Conservation (phyloP, 257 asterid species). For the Ilex asprella region DNA sequence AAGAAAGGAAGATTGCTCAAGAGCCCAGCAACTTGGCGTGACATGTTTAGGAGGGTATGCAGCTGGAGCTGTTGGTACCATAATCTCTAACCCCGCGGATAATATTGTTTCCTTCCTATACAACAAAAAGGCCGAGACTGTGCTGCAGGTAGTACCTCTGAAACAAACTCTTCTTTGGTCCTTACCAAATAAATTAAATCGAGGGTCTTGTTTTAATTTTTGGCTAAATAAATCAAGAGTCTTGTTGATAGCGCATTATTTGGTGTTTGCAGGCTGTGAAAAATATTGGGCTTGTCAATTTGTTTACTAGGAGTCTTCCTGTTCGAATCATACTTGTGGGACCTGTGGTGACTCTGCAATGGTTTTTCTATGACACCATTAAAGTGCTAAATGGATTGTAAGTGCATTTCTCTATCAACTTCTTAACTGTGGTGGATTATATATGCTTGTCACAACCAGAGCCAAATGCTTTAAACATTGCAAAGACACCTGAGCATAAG, state of each 20-base stretch:
- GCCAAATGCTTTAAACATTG: not conserved
- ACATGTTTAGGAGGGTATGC: slow-evolving; percentile 68
- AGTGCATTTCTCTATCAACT: slow-evolving; percentile 20
- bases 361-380: slow-evolving; percentile 74
- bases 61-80: slow-evolving; percentile 62
- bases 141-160: slow-evolving; percentile 33
- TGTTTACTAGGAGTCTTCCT: slow-evolving; percentile 68
- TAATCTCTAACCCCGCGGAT: slow-evolving; percentile 71
- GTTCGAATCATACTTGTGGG: slow-evolving; percentile 61
- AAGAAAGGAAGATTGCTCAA: slow-evolving; percentile 63
- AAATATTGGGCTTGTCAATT: slow-evolving; percentile 47
- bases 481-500: too few species aligned
- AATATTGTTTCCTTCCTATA: slow-evolving; percentile 59
- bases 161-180: not conserved
- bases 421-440: slow-evolving; percentile 1
- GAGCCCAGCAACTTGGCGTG: slow-evolving; percentile 48
- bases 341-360: slow-evolving; percentile 60
- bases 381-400: slow-evolving; percentile 58
- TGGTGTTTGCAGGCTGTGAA: slow-evolving; percentile 40
- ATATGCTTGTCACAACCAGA: not conserved
- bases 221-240: too few species aligned
- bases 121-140: slow-evolving; percentile 40
- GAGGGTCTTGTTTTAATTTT: too few species aligned
- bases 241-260: too few species aligned
- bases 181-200: too few species aligned